These are phyloP conservation scores for Trichophyton simii DNA, from an alignment of 2,329 filamentous ascomycete genomes.

Conservation along the genomic window DNA sequence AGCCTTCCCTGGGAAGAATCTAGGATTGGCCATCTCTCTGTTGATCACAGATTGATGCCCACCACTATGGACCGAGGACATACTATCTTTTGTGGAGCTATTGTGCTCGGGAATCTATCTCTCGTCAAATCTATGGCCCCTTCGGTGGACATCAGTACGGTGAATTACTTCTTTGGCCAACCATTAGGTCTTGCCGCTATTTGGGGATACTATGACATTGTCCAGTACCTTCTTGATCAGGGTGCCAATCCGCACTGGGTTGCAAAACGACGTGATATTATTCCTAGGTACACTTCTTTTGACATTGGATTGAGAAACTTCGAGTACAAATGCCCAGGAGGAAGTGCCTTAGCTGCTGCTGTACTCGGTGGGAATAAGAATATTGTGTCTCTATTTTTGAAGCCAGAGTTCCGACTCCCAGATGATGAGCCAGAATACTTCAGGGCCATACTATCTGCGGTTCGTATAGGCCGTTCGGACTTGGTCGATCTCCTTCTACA, in stretches of 20 bases:
- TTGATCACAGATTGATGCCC: background rate
- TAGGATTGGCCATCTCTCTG: too few relatives aligned
- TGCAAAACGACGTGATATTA: background rate
- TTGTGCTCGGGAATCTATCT: background rate
- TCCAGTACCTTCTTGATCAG: background rate
- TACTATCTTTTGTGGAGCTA: background rate
- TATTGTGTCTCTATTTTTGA: background rate
- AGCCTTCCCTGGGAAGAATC: too few relatives aligned
- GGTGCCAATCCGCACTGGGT: background rate
- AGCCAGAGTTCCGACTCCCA: background rate
- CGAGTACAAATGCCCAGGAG: background rate
- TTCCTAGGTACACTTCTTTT: background rate
- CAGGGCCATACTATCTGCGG: background rate
- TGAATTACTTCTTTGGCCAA: background rate
- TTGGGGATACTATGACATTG: background rate
- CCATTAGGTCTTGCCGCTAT: background rate
- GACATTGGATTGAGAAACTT: background rate
- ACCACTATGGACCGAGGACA: background rate
- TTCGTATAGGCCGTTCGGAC: background rate
- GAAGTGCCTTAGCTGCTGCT: background rate
- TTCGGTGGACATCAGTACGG: background rate
- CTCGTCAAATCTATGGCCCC: background rate
- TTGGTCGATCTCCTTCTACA: background rate
- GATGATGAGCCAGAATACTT: background rate
- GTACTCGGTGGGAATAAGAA: background rate